phyloP scores from a whole-genome alignment of 345 rosid genomes.

The Hibiscus syriacus region DNA sequence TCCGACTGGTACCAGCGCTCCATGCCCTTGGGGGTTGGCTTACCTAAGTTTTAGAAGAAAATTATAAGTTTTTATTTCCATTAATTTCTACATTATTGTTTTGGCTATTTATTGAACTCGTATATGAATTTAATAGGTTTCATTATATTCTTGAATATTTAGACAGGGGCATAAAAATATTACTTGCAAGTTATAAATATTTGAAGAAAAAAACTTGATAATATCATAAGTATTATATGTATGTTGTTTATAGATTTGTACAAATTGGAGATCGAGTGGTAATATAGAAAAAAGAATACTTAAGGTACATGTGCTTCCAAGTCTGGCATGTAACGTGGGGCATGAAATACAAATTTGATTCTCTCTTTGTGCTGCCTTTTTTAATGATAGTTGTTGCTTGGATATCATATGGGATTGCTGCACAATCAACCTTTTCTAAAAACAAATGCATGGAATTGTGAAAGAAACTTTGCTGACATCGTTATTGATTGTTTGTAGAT shows the following conservation, averaged over 20 bases:
- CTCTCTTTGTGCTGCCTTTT: neutral
- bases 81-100: conserved; percentile 12
- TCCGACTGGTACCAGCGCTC: neutral
- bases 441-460: conserved; percentile 8
- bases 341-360: conserved; percentile 18
- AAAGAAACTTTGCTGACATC: too few relatives aligned
- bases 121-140: conserved; percentile 17
- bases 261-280: neutral
- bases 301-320: conserved; percentile 57
- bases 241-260: too few relatives aligned
- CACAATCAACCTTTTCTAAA: conserved; percentile 6
- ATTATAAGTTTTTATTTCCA: conserved; percentile 9
- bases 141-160: neutral
- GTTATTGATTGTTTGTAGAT: too few relatives aligned
- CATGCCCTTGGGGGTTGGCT: conserved; percentile 6
- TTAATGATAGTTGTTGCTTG: neutral
- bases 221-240: too few relatives aligned
- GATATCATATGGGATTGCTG: conserved; percentile 14
- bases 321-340: conserved; percentile 55
- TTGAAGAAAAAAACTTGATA: too few relatives aligned
- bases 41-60: neutral
- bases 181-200: too few relatives aligned
- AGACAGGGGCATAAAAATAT: too few relatives aligned
- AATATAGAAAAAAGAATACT: conserved; percentile 8
- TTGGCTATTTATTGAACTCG: conserved; percentile 11